phyloP scores from a whole-genome alignment of 2,329 filamentous ascomycete species.

The Microdochium nivale region DNA sequence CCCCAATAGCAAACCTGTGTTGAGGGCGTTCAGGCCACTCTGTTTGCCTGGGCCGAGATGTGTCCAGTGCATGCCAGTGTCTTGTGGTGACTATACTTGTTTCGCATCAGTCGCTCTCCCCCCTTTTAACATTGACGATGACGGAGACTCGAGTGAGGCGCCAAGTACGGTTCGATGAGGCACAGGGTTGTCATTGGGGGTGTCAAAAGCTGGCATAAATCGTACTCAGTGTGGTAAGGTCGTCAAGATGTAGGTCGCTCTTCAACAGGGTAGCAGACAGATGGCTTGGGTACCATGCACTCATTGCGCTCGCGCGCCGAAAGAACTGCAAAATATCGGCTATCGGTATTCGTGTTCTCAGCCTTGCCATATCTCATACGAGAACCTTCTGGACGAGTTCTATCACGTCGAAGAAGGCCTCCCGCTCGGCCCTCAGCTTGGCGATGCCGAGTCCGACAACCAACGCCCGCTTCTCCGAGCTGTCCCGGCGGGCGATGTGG shows the following conservation, averaged over 20 bases:
- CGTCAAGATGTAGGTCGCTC: not conserved
- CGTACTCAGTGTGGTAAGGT: not conserved
- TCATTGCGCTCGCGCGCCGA: no score
- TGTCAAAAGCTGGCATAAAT: slow-evolving; percentile 10
- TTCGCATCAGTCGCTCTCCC: no score
- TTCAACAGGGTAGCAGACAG: no score
- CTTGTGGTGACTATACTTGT: slow-evolving; percentile 38
- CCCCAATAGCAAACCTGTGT: slow-evolving; percentile 43
- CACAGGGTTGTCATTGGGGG: slow-evolving; percentile 15
- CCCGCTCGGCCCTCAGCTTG: slow-evolving; percentile 39
- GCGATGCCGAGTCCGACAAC: slow-evolving; percentile 52
- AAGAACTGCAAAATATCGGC: not conserved
- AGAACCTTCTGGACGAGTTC: slow-evolving; percentile 50
- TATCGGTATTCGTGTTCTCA: no score
- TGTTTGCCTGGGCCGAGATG: slow-evolving; percentile 36
- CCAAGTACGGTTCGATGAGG: slow-evolving; percentile 22
- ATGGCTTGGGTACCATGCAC: no score
- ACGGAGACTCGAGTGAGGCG: slow-evolving; percentile 14
- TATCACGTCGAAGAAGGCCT: slow-evolving; percentile 56
- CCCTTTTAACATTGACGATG: not conserved
- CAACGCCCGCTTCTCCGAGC: slow-evolving; percentile 53
- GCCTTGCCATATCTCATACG: slow-evolving; percentile 17
- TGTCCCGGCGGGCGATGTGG: slow-evolving; percentile 62
- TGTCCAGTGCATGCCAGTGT: slow-evolving; percentile 40
- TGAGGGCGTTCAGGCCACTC: slow-evolving; percentile 36